Evolutionary conservation across 345 rosid genomes (phyloP), one percentile per base, ranked within the genome.

Genomic region (Heritiera littoralis): DNA sequence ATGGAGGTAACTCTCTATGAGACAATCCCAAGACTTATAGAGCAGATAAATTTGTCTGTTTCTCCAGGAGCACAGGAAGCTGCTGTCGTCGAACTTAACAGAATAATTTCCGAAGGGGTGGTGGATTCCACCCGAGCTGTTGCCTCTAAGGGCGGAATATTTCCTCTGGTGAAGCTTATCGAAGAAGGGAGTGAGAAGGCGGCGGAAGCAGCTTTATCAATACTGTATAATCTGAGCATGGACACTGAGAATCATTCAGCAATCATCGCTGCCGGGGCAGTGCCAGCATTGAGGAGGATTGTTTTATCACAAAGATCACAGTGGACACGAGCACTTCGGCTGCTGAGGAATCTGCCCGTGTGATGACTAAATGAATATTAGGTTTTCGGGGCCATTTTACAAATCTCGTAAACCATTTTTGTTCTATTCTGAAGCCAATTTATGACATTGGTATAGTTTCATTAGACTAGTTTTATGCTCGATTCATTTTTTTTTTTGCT

Each of bases 181-280:
- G 94, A 86, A 80, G 90, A 81, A 82, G 93, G 93, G 49, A 91
- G 88, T 23, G 88, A 81, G 69, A 83, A 79, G 76, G 90, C 91
- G 0, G 88, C 84, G 0, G 94, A 93, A 72, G 98, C 98, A n/a
- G 88, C 89, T 70, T 81, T 92, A 35, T 84, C 91, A 1, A 83
- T 95, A 63, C 86, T 93, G 28, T 92, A 95, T 81, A 91, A 89
- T 70, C 75, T 93, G 72, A 92, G 98, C 86, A 93, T 92, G 97
- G 92, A 95, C 84, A 75, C 82, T 1, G 98, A 93, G 86, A 95
- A 95, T 80, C 98, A 93, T 60, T 45, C 87, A 0, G 90, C 91
- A 3, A 92, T 95, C 67, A 67, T 90, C 7, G 91, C 95, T 81
- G 91, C 95, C 0, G 93, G 97, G 73, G 98, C 97, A 28, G 93